A percentile compares a stretch with the other conserved stretches of the same genome.
Evolutionary conservation across 768 basidiomycete species (phyloP).

Genomic region (Pisolithus albus): DNA sequence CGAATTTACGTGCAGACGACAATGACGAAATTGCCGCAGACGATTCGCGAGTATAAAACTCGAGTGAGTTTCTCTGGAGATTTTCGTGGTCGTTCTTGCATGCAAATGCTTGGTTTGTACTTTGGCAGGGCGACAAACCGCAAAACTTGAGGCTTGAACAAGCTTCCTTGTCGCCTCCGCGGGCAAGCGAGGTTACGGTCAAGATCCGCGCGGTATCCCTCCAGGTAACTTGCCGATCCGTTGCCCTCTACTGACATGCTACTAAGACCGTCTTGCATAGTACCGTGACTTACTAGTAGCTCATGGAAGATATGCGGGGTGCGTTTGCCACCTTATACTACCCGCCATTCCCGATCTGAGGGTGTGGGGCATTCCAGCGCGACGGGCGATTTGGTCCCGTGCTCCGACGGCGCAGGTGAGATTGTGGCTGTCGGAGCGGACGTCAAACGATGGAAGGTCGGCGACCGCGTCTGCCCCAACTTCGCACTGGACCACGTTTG

Average conservation of each 20-base stretch:
- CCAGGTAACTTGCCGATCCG: conserved; percentile 27
- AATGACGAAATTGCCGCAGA: too few species aligned
- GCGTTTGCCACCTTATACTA: conserved; percentile 1
- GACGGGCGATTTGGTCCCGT: conserved; percentile 24
- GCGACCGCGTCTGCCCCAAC: conserved; percentile 40
- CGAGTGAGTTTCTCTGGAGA: too few species aligned
- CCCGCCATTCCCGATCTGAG: not conserved
- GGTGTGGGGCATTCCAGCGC: conserved; percentile 9
- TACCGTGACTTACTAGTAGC: conserved; percentile 43
- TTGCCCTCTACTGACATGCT: not conserved
- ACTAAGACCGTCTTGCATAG: conserved; percentile 14
- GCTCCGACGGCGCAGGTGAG: conserved; percentile 53
- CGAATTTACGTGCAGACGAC: too few species aligned
- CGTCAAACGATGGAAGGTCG: conserved; percentile 41
- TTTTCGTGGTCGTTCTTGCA: not conserved
- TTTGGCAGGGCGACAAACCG: conserved; percentile 17
- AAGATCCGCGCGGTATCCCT: conserved; percentile 53
- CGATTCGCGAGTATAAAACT: too few species aligned
- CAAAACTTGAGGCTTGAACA: conserved; percentile 22
- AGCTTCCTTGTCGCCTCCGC: conserved; percentile 26
- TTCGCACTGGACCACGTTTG: too few species aligned
- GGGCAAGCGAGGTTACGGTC: conserved; percentile 46
- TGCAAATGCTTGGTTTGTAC: not conserved
- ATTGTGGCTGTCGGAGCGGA: conserved; percentile 38
- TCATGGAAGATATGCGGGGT: conserved; percentile 34